Evolutionary conservation across 129 eudicot species (phyloP).

Genomic region (Saussurea involucrata): DNA sequence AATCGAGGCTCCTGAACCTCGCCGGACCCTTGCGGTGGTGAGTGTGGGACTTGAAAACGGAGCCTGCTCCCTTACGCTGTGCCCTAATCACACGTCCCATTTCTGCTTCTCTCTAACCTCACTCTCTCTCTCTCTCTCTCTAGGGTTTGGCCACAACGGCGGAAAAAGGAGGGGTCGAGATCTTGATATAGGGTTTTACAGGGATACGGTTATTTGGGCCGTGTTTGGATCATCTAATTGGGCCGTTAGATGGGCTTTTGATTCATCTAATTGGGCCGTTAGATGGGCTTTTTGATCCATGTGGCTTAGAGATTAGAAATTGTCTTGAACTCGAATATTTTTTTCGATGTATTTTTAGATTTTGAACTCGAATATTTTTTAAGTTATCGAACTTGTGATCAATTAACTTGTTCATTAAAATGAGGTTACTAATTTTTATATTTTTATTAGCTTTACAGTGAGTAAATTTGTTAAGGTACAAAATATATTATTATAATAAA

Average conservation of each 20-base stretch:
- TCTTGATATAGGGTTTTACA: conserved; percentile 26
- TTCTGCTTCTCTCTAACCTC: background rate
- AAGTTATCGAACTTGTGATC: too few species aligned
- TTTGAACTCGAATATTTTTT: too few species aligned
- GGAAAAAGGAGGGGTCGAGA: background rate
- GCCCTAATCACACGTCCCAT: conserved; percentile 62
- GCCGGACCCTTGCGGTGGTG: conserved; percentile 80
- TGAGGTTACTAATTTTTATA: too few species aligned
- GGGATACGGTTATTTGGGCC: background rate
- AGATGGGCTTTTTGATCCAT: background rate
- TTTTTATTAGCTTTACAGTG: too few species aligned
- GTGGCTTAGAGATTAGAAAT: too few species aligned
- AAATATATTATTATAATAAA: too few species aligned
- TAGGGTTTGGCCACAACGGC: conserved; percentile 33
- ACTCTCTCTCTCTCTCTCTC: conserved; percentile 3
- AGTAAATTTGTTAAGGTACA: too few species aligned
- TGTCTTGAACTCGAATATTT: too few species aligned
- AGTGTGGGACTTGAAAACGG: conserved; percentile 59
- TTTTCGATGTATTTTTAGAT: too few species aligned
- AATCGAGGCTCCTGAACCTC: conserved; percentile 70
- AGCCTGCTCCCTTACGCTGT: conserved; percentile 68
- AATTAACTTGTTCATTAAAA: too few species aligned
- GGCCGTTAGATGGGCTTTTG: background rate
- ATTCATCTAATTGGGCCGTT: background rate
- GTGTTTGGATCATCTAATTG: background rate